These are phyloP conservation scores for Prunus yedoensis DNA, from an alignment of 331 rosid species.

Conservation along the genomic window DNA sequence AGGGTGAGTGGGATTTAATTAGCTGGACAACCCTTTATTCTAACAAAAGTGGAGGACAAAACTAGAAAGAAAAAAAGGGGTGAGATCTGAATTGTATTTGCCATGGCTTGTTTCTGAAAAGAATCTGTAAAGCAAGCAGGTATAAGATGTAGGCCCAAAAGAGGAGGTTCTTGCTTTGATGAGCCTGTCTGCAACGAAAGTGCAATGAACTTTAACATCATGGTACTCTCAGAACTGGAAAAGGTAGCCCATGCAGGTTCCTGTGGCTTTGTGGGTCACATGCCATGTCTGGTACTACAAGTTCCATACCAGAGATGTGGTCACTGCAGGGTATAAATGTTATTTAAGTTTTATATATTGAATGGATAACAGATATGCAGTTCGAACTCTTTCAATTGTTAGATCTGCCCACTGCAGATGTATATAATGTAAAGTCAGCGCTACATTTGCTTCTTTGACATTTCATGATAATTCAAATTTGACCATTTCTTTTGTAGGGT, in stretches of 20 bases:
- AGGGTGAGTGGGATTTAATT: not conserved
- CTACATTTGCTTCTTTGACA: not conserved
- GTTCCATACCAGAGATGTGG: not conserved
- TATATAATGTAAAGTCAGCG: not conserved
- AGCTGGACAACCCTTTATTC: not conserved
- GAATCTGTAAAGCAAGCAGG: not conserved
- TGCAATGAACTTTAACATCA: not conserved
- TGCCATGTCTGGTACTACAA: not conserved
- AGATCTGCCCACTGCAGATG: not conserved
- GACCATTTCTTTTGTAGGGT: not conserved
- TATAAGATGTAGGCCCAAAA: not conserved
- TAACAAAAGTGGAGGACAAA: not conserved
- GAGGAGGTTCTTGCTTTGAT: not conserved
- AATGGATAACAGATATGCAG: not conserved
- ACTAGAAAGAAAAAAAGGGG: too few species aligned
- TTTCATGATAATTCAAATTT: not conserved
- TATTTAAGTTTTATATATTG: not conserved
- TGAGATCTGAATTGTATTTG: not conserved
- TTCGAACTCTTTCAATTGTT: not conserved
- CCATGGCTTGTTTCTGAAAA: not conserved
- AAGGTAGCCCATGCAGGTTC: not conserved
- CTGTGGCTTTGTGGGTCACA: not conserved
- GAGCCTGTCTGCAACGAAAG: not conserved
- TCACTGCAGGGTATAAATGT: constrained; percentile 1
- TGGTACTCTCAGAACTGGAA: not conserved